Evolutionary conservation across 306 rosid genomes (phyloP).

Genomic region (Cyamopsis tetragonoloba): DNA sequence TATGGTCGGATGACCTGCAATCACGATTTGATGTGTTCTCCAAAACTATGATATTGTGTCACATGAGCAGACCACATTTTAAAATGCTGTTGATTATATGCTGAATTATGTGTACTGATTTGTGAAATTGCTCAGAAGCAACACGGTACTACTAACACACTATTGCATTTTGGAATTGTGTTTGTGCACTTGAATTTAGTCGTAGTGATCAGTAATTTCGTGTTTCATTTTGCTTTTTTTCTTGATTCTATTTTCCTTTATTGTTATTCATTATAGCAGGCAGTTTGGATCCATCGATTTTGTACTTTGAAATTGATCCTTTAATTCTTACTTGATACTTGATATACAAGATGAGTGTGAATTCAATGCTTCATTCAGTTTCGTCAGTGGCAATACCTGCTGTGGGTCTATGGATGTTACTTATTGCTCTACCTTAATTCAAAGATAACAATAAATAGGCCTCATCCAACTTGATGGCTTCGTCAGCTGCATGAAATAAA

Average conservation of each 20-base stretch:
- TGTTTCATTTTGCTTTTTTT: neutral
- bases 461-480: neutral
- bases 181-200: neutral
- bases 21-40: too few species aligned
- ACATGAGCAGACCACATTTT: too few species aligned
- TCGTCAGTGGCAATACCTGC: neutral
- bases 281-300: neutral
- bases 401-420: neutral
- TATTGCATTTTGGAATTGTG: neutral
- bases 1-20: too few species aligned
- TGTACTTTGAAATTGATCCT: neutral
- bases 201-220: neutral
- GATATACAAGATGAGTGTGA: neutral
- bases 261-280: neutral
- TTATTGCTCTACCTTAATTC: neutral
- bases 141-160: neutral
- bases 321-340: neutral
- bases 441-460: neutral
- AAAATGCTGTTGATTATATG: too few species aligned
- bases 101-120: neutral
- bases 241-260: neutral
- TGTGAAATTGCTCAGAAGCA: too few species aligned
- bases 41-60: neutral
- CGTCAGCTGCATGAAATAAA: neutral
- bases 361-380: constrained; percentile 6